Evolutionary conservation across 1,284 basidiomycete genomes (phyloP).

Genomic region (Sporisorium graminicola): DNA sequence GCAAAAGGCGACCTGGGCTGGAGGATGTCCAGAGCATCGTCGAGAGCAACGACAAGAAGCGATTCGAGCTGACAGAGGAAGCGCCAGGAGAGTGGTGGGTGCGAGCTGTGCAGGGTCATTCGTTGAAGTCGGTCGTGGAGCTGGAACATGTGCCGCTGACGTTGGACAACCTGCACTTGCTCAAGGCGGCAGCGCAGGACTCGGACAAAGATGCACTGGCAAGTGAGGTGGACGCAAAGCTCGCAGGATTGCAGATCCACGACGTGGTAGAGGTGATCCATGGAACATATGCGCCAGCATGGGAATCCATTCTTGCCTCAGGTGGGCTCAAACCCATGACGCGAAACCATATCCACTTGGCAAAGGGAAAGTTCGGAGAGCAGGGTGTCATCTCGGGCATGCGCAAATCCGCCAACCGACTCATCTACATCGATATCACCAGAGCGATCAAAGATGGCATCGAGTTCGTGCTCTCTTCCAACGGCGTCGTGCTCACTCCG

Average conservation of each 20-base stretch:
- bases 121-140: constrained; percentile 75
- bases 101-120: constrained; percentile 95
- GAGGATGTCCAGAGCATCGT: constrained; percentile 56
- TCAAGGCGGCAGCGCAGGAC: constrained; percentile 9
- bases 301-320: constrained; percentile 60
- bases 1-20: constrained; percentile 26
- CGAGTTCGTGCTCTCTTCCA: constrained; percentile 80
- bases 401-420: constrained; percentile 78
- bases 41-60: constrained; percentile 61
- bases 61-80: constrained; percentile 65
- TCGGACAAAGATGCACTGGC: background rate
- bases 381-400: constrained; percentile 81
- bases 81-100: constrained; percentile 71
- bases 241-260: constrained; percentile 1
- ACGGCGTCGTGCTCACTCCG: constrained; percentile 85
- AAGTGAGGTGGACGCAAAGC: constrained; percentile 11
- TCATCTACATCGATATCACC: constrained; percentile 81
- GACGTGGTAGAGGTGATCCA: constrained; percentile 49
- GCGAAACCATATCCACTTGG: constrained; percentile 88
- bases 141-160: constrained; percentile 46
- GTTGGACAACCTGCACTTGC: constrained; percentile 41
- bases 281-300: constrained; percentile 72
- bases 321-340: constrained; percentile 85
- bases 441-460: constrained; percentile 79
- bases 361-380: constrained; percentile 76